These are phyloP conservation scores for Funneliformis mosseae DNA, from an alignment of 192 early-diverging fungal genomes.

Conservation along the genomic window DNA sequence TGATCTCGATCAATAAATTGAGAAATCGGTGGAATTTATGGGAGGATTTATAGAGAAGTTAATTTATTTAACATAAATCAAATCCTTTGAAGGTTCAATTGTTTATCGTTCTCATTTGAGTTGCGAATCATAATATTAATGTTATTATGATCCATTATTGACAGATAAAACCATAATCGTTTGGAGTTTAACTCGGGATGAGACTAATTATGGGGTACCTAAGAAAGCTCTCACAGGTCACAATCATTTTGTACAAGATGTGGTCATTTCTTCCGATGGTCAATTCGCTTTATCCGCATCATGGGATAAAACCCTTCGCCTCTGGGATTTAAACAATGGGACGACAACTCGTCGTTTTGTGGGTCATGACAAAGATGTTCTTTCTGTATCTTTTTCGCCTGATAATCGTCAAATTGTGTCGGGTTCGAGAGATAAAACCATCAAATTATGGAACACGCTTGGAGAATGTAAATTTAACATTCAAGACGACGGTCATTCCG, in stretches of 20 bases:
- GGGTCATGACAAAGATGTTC: constrained; percentile 96
- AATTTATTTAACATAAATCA: background rate
- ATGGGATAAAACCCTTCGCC: constrained; percentile 99
- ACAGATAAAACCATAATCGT: constrained; percentile 98
- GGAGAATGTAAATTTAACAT: constrained; percentile 99
- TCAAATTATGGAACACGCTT: constrained; percentile 99
- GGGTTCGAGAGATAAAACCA: constrained; percentile 96
- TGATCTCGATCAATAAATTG: background rate
- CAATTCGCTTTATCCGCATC: constrained; percentile 98
- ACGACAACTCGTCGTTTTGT: constrained; percentile 95
- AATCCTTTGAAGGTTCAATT: background rate
- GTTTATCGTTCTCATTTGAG: background rate
- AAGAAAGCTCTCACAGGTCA: constrained; percentile 92
- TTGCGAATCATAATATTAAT: constrained; percentile 25
- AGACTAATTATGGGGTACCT: constrained; percentile 89
- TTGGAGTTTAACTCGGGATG: constrained; percentile 95
- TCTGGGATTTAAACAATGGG: constrained; percentile 98
- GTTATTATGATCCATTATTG: constrained; percentile 19
- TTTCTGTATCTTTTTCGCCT: constrained; percentile 99
- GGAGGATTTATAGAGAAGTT: background rate
- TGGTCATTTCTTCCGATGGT: constrained; percentile 98
- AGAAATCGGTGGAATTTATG: background rate
- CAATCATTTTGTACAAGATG: constrained; percentile 99
- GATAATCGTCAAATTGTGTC: constrained; percentile 99
- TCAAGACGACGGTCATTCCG: constrained; percentile 93